These are phyloP conservation scores for Anacardium occidentale DNA, from an alignment of 345 rosid species.

Conservation along the genomic window DNA sequence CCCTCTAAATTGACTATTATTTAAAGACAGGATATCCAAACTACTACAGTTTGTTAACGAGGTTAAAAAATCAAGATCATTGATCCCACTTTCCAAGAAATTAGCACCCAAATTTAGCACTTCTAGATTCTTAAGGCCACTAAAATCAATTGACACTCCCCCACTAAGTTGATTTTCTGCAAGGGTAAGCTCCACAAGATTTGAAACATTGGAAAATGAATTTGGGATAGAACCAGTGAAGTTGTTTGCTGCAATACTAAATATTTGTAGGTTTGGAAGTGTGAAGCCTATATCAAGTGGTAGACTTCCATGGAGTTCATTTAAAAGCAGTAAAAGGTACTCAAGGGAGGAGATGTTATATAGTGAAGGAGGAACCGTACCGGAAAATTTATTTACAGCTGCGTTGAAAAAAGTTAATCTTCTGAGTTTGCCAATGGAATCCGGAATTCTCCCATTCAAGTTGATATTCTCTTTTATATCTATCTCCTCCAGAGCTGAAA, in stretches of 20 bases:
- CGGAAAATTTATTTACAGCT: rapidly evolving
- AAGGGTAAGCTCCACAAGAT: background rate
- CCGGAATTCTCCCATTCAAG: constrained; percentile 3
- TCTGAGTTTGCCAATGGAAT: background rate
- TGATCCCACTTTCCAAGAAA: background rate
- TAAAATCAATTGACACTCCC: constrained; percentile 8
- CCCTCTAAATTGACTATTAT: constrained; percentile 18
- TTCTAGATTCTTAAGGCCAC: background rate
- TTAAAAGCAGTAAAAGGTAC: rapidly evolving
- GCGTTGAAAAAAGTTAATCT: rapidly evolving
- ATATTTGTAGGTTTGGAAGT: constrained; percentile 16
- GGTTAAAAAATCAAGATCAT: constrained; percentile 20
- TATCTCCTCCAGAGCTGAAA: background rate
- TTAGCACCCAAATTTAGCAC: rapidly evolving
- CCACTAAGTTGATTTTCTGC: background rate
- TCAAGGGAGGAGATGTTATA: constrained; percentile 12
- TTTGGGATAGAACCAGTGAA: constrained; percentile 19
- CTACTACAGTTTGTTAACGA: constrained; percentile 13
- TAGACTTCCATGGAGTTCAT: constrained; percentile 22
- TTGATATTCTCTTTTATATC: rapidly evolving
- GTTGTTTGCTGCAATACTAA: background rate
- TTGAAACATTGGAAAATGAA: constrained; percentile 24
- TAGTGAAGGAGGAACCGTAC: constrained; percentile 23
- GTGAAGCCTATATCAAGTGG: constrained; percentile 1
- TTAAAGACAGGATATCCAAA: rapidly evolving